phyloP scores from a whole-genome alignment of 805 yeast genomes.

The Cyberlindnera galapagoensis region DNA sequence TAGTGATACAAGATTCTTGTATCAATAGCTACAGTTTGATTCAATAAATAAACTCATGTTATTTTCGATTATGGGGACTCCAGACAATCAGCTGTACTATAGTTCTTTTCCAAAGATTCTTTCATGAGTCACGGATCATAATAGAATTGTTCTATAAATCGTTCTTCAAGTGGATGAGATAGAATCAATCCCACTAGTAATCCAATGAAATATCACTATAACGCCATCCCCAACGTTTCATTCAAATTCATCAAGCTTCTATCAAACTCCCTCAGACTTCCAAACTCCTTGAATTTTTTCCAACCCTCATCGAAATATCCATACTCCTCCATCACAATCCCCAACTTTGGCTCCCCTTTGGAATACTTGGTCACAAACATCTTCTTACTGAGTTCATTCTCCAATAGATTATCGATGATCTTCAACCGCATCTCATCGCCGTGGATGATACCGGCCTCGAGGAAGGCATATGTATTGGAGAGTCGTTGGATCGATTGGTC shows the following conservation, averaged over 20 bases:
- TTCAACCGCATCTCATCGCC: slow-evolving; percentile 1
- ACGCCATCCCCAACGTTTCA: slow-evolving; percentile 7
- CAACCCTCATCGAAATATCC: neutral
- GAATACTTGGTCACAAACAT: slow-evolving; percentile 1
- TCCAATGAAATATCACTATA: too few species aligned
- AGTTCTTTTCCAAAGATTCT: too few species aligned
- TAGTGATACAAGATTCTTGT: too few species aligned
- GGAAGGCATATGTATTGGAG: slow-evolving; percentile 1
- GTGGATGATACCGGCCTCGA: neutral
- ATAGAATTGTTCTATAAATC: too few species aligned
- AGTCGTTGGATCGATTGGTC: neutral
- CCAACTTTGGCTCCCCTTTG: slow-evolving; percentile 1
- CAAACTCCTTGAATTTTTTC: slow-evolving; percentile 7
- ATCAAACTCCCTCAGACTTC: slow-evolving; percentile 10
- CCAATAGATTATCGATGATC: slow-evolving; percentile 9
- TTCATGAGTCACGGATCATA: too few species aligned
- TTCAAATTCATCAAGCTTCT: slow-evolving; percentile 11
- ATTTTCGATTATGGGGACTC: too few species aligned
- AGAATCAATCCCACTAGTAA: too few species aligned
- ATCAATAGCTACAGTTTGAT: too few species aligned
- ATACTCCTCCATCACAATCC: slow-evolving; percentile 4
- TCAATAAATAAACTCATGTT: too few species aligned
- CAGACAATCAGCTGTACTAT: too few species aligned
- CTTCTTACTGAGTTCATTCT: slow-evolving; percentile 9
- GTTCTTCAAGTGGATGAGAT: too few species aligned